Evolutionary conservation across 1,284 basidiomycete species (phyloP), one percentile per base, ranked within the genome.

Genomic region (Entoloma clypeatum): DNA sequence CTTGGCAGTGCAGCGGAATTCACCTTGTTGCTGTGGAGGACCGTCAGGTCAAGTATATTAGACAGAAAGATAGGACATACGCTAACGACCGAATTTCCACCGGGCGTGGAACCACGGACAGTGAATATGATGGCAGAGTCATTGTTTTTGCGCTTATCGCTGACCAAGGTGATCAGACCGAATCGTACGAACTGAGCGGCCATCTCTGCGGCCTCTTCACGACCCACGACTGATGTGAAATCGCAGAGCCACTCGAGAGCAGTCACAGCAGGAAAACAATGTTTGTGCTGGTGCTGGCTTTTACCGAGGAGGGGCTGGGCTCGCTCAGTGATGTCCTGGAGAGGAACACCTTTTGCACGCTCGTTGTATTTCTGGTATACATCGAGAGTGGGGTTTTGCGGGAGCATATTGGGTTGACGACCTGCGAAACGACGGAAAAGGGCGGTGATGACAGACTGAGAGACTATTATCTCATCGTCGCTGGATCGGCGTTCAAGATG

Each of bases 381-480:
- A 50, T 94, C 92, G 32, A 71, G 60, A 6, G 69, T 72, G 28
- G 56, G 68, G 32, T 67, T 56, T 29, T 70, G 69, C 24, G 75
- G 59, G 17, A 72, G 70, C 52, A 90, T 84, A 62, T 97, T 96
- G 45, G 93, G 81, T 45, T 76, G 69, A 23, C 86, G 81, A 32
- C 96, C 95, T 27, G 89, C 82, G 59, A 99, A 97, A 22, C 95
- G 86, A 44, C 92, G 83, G 73, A 97, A 99, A 48, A 99, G 79
- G 51, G 94, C 88, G 26, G 92, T 92, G 63, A 99, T 86, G 48
- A 98, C 92, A 23, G 84, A 82, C 52, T 91, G 86, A 10, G 92
- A 92, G 53, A 98, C 87, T 57, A 97, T 93, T 57, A 99, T 92
- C 70, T 99, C 96, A 68, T 99, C 96, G 65, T 99, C 96, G 29